Conservation (phyloP, 345 rosid genomes). For the Brassica juncea region DNA sequence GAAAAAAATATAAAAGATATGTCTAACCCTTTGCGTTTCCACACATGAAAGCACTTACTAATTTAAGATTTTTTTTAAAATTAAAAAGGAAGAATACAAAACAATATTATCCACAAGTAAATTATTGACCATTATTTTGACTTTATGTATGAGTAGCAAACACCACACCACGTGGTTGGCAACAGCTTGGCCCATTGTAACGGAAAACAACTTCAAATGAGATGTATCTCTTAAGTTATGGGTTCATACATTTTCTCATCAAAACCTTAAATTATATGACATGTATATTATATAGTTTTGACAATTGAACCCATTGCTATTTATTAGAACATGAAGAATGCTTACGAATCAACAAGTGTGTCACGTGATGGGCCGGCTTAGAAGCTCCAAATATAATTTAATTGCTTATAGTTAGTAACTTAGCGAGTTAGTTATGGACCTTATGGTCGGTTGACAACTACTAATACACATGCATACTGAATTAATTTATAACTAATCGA, state of each 20-base stretch:
- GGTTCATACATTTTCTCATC: constrained; percentile 15
- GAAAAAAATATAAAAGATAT: not conserved
- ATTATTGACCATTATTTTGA: constrained; percentile 34
- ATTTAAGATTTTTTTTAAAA: not conserved
- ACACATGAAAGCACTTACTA: constrained; percentile 11
- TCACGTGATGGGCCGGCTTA: constrained; percentile 37
- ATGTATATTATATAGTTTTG: constrained; percentile 18
- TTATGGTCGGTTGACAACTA: constrained; percentile 32
- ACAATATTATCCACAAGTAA: constrained; percentile 35
- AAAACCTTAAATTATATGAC: constrained; percentile 10
- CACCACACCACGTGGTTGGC: constrained; percentile 30
- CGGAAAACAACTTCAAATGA: constrained; percentile 31
- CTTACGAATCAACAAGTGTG: not conserved
- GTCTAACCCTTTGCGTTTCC: not conserved
- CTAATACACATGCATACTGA: constrained; percentile 6
- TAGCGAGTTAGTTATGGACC: constrained; percentile 31
- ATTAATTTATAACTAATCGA: constrained; percentile 1
- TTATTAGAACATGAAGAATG: constrained; percentile 32
- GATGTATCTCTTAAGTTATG: constrained; percentile 20
- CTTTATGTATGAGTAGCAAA: constrained; percentile 19
- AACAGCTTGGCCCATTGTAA: constrained; percentile 29
- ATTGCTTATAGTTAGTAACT: constrained; percentile 17
- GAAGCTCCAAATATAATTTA: constrained; percentile 3
- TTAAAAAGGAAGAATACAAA: not conserved
- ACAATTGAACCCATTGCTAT: constrained; percentile 31